phyloP scores from a whole-genome alignment of 1,284 basidiomycete genomes.

The Lignosus rhinocerotis region DNA sequence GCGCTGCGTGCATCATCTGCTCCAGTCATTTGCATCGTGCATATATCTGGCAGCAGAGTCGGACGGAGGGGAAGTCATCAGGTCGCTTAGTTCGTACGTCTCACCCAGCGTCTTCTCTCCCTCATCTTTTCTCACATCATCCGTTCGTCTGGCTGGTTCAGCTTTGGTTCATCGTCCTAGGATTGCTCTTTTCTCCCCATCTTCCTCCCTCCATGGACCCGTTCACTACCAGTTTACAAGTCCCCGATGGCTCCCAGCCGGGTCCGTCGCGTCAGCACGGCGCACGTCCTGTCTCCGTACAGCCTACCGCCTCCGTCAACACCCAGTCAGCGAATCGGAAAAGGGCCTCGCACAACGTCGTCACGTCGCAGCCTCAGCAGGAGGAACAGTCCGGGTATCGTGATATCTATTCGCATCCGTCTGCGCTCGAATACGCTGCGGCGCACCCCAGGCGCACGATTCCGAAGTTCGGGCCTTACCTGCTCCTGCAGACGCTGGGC shows the following conservation, averaged over 20 bases:
- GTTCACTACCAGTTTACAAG: slow-evolving; percentile 40
- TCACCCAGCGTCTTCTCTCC: slow-evolving; percentile 19
- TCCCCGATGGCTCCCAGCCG: slow-evolving; percentile 44
- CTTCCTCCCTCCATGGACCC: slow-evolving; percentile 27
- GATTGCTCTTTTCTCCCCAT: neutral
- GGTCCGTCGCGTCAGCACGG: slow-evolving; percentile 47
- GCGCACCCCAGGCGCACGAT: slow-evolving; percentile 85
- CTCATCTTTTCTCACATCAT: slow-evolving; percentile 24
- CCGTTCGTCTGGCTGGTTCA: slow-evolving; percentile 6
- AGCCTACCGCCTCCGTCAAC: slow-evolving; percentile 42
- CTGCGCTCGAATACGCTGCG: slow-evolving; percentile 81
- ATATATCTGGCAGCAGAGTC: slow-evolving; percentile 1
- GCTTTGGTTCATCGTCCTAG: slow-evolving; percentile 19
- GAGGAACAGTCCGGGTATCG: slow-evolving; percentile 52
- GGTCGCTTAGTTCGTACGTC: slow-evolving; percentile 19
- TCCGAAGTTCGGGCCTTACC: slow-evolving; percentile 92
- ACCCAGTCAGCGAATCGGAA: slow-evolving; percentile 44
- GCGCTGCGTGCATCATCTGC: neutral
- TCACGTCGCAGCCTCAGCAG: slow-evolving; percentile 45
- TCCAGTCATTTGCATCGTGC: slow-evolving; percentile 1
- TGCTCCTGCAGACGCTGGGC: slow-evolving; percentile 93
- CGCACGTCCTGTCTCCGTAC: slow-evolving; percentile 45
- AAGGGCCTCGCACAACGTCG: slow-evolving; percentile 54
- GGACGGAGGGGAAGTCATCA: slow-evolving; percentile 10
- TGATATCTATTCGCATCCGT: slow-evolving; percentile 83